Evolutionary conservation across 129 eudicot species (phyloP), one percentile per base, ranked within the genome.

Genomic region (Flaveria brownii): DNA sequence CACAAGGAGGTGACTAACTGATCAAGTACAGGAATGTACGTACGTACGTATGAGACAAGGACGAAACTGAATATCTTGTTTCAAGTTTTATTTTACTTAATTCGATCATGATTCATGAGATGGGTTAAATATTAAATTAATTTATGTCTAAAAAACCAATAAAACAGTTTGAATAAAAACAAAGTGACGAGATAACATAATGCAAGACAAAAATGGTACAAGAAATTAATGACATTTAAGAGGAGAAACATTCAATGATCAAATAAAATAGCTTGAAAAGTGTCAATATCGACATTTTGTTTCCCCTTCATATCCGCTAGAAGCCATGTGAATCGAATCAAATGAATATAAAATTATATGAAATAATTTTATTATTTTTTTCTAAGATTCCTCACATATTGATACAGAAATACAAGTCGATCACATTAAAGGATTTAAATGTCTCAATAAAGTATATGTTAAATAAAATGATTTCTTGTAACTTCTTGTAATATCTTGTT

Each of bases 251-350:
- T 78, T 79, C 73, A 78, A 72, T 71, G 78, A 67, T n/a, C 41
- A 17, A 67, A 72, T 84, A 63, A 56, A 57, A 72, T 55, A 76
- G 16, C 6, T 57, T 52, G 54, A 62, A 62, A 65, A 65, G 8
- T 28, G 45, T 57, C 72, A 52, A 74, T 62, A 62, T 75, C 25
- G 45, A 62, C 81, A 70, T 73, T 68, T 65, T 72, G 73, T 71
- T 75, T 79, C 55, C 72, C 82, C 84, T 82, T 85, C 84, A 75
- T 71, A 55, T 84, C 55, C 82, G 84, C 77, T 42, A 82, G 61
- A 74, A 73, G 73, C 78, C 82, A 82, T 75, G 89, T 79, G 84
- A 74, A 71, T 49, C 70, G 42, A 20, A 78, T 78, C 54, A 59
- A 46, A 25, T 77, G 69, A 49, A 73, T 72, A 43, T 43, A 26